These are phyloP conservation scores for Trichophyton verrucosum DNA, from an alignment of 2,329 filamentous ascomycete species.

Conservation along the genomic window DNA sequence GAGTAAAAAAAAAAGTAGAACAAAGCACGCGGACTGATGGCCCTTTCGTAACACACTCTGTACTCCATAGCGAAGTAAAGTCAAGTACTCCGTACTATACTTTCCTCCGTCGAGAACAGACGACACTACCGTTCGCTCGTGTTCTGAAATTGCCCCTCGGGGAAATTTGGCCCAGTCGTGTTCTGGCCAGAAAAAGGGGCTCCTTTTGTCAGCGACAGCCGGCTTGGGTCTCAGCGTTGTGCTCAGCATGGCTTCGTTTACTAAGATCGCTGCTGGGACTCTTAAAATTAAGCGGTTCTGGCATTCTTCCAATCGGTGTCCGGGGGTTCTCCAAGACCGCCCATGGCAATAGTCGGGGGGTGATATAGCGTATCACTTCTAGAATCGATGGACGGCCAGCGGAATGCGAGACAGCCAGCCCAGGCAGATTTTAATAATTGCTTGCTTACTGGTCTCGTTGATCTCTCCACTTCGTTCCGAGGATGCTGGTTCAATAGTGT, in stretches of 20 bases:
- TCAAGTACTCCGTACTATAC: too few relatives aligned
- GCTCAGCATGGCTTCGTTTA: background rate
- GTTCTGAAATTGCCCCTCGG: conserved; percentile 2
- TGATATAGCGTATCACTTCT: conserved; percentile 2
- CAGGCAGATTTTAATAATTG: background rate
- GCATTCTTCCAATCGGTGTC: background rate
- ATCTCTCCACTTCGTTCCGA: conserved; percentile 3
- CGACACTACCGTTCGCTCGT: background rate
- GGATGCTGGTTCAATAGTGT: background rate
- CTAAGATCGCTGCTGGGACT: background rate
- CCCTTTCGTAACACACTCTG: background rate
- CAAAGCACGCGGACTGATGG: background rate
- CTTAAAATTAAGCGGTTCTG: background rate
- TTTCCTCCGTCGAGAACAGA: background rate
- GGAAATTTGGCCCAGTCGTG: background rate
- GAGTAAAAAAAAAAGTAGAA: background rate
- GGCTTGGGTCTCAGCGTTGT: background rate
- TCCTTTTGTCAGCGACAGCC: background rate
- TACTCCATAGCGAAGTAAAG: background rate
- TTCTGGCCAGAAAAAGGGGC: conserved; percentile 1
- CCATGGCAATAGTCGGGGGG: background rate
- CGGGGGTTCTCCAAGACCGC: too few relatives aligned
- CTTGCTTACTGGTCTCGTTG: background rate
- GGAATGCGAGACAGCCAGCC: background rate
- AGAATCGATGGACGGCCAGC: background rate